Base-by-base conservation (phyloP, 805 yeast genomes). In the Lipomyces japonicus region DNA sequence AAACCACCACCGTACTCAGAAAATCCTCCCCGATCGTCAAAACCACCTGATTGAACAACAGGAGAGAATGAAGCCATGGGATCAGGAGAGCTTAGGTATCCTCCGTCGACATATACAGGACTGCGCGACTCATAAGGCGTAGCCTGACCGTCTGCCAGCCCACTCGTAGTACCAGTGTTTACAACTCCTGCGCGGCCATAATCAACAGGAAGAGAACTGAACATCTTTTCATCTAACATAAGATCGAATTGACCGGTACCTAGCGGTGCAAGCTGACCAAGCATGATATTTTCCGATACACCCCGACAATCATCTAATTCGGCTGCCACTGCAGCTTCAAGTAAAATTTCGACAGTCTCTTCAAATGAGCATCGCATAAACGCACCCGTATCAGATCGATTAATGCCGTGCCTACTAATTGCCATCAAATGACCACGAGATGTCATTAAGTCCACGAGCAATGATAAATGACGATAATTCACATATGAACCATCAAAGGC, bases 401-500 rank as follows among this genome's bases (percentile, higher is more conserved):
- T 93, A 71, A 93, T 91, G 79, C 99, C 99, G 67, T 93, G 98
- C 79, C 99, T 95, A 39, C 97, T 91, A 64, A 93, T 90, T 36
- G 99, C 97, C 86, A 95, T 91, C 70, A 93, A 76, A 66, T 91
- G 96, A 65, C 99, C 99, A 66, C 96, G 84, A 35, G 95, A 86
- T 1, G 99, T 93, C 99, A 93, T 93, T 34, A 90, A 95, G 74
- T 93, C 99, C 51, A 93, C 97, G 63, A 93, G 77, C 63, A 93
- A 75, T 3, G 99, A 97, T 93, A 93, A 84, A 65, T 93, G 99
- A 73, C 99, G 84, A 73, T 93, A 93, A 71, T 93, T 93, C 55
- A 93, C 99, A 65, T 93, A 93, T 34, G 98, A 90, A 86, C 98
- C 99, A 78, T 93, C 99, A 64, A 95, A 93, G 2, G 97, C 96